phyloP scores from a whole-genome alignment of 148 eudicot species.

The Polygonum aviculare region DNA sequence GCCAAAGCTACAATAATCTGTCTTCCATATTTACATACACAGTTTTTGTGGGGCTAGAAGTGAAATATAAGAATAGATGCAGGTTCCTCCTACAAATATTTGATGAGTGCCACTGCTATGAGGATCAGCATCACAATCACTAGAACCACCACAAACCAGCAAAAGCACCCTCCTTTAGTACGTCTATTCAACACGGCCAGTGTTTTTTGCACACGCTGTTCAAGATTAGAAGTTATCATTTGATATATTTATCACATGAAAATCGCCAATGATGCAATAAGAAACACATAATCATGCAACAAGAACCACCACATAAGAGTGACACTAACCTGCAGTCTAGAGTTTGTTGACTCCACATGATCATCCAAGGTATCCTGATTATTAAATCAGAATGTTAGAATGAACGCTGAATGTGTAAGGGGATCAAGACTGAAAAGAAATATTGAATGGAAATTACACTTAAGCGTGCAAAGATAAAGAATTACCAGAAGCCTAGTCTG shows the following conservation, averaged over 20 bases:
- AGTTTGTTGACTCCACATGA: conserved; percentile 31
- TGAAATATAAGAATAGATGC: too few relatives aligned
- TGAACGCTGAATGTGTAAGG: neutral
- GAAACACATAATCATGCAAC: too few relatives aligned
- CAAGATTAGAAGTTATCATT: conserved; percentile 1
- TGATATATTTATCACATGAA: neutral
- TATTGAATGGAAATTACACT: neutral
- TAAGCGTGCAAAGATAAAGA: neutral
- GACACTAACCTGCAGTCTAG: conserved; percentile 31
- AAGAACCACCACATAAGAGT: too few relatives aligned
- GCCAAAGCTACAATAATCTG: neutral
- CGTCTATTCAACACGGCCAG: conserved; percentile 66
- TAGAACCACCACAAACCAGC: conserved; percentile 46
- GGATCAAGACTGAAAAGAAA: neutral
- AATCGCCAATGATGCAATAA: too few relatives aligned
- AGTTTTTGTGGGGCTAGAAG: neutral
- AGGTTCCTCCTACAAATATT: conserved; percentile 38
- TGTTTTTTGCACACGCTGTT: conserved; percentile 76
- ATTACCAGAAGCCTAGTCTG: conserved; percentile 42
- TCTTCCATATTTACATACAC: conserved; percentile 1
- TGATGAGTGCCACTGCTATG: conserved; percentile 47
- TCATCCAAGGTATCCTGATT: conserved; percentile 37
- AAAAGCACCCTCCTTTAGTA: conserved; percentile 77
- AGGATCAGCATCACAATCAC: conserved; percentile 47
- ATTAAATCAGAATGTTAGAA: neutral